Evolutionary conservation across 345 rosid genomes (phyloP), one percentile per base, ranked within the genome.

Genomic region (Orychophragmus violaceus): DNA sequence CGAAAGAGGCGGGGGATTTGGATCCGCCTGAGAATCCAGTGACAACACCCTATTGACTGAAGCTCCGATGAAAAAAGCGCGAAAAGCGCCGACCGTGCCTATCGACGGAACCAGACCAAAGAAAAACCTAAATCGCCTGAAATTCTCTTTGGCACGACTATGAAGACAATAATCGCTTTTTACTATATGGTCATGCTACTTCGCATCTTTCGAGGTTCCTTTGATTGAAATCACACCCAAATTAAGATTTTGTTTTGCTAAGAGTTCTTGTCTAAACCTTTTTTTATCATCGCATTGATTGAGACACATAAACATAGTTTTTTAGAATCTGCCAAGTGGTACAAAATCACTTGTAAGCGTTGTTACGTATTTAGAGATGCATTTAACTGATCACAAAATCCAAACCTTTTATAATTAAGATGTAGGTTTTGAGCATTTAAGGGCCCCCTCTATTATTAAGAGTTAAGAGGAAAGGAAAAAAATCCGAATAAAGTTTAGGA

Each of bases 241-340:
- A 36, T 37, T 36, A 44, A 36, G 51, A 25, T 18, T 50, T 16
- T n/a, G 18, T 7, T 24, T 3, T 25, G 33, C 33, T 27, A 51
- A 51, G 6, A 51, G 21, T 51, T 51, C 29, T n/a, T 68, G 41
- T 18, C 41, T 48, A 27, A 46, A 25, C 1, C 1, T 6, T 52
- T 10, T 17, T 33, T 9, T 3, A 24, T 64, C 50, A 2, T 36
- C 19, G 18, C 44, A 28, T 42, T 57, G 18, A 35, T 51, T 55
- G 23, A 27, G 30, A 25, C 59, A 25, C 22, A 37, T 9, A 51
- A 59, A 27, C 51, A 49, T 39, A 5, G 32, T 41, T 27, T 41
- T 27, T 19, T 19, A 30, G 56, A 30, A 41, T n/a, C 21, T 32
- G 63, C 62, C 68, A 70, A 52, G 68, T 70, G 67, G 60, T 16